These are phyloP conservation scores for Haplosporangium sp. DNA, from an alignment of 371 early-diverging fungal genomes.

Conservation along the genomic window DNA sequence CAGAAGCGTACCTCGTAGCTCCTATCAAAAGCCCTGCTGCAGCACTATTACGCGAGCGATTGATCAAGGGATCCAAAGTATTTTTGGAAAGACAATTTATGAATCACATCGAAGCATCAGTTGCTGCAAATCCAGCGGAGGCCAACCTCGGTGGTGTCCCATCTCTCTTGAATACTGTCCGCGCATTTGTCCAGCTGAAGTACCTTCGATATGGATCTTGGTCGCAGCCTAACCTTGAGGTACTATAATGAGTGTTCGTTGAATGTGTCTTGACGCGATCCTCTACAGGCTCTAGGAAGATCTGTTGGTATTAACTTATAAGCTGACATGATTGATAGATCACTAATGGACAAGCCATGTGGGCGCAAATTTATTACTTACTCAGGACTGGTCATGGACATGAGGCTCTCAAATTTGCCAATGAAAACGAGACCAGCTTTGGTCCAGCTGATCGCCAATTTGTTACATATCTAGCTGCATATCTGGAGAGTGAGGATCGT, in stretches of 20 bases:
- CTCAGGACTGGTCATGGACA: slow-evolving; percentile 77
- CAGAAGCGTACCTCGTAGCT: slow-evolving; percentile 51
- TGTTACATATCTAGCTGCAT: slow-evolving; percentile 74
- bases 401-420: slow-evolving; percentile 75
- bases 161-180: slow-evolving; percentile 69
- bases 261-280: neutral
- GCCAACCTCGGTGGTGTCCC: slow-evolving; percentile 81
- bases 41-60: slow-evolving; percentile 31
- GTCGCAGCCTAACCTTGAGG: slow-evolving; percentile 66
- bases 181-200: slow-evolving; percentile 74
- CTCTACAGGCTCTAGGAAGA: neutral
- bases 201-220: slow-evolving; percentile 64
- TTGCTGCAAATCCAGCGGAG: slow-evolving; percentile 69
- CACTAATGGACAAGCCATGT: slow-evolving; percentile 75
- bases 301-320: neutral
- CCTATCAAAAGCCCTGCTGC: slow-evolving; percentile 41
- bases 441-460: slow-evolving; percentile 71
- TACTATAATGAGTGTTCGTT: slow-evolving; percentile 25
- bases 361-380: slow-evolving; percentile 86
- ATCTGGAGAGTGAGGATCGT: slow-evolving; percentile 61
- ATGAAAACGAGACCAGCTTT: slow-evolving; percentile 61
- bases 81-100: slow-evolving; percentile 58
- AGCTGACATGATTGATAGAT: slow-evolving; percentile 47
- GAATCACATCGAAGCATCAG: slow-evolving; percentile 67
- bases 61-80: slow-evolving; percentile 47